Evolutionary conservation across 2,329 filamentous ascomycete genomes (phyloP).

Genomic region (Stachybotrys echinatus): DNA sequence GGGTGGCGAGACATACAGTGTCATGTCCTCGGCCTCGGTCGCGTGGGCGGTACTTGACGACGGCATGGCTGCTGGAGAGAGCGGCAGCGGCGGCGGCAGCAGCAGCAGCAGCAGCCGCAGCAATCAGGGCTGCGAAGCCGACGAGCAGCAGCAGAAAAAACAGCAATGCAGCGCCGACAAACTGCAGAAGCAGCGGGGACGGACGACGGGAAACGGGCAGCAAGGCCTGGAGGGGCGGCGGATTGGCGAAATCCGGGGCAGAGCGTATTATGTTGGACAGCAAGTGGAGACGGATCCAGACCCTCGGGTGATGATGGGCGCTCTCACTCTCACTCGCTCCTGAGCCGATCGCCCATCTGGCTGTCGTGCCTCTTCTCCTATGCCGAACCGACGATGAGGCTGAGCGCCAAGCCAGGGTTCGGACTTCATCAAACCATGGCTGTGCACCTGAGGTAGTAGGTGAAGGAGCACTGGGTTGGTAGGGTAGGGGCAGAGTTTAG

Average conservation of each 20-base stretch:
- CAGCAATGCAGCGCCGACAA: neutral
- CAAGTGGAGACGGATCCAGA: neutral
- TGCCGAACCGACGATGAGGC: too few relatives aligned
- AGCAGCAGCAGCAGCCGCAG: neutral
- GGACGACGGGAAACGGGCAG: neutral
- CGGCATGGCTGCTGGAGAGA: neutral
- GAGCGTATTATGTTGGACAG: neutral
- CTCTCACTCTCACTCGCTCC: too few relatives aligned
- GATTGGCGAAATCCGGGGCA: neutral
- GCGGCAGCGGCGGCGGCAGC: neutral
- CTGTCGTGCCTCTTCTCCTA: too few relatives aligned
- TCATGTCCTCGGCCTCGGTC: neutral
- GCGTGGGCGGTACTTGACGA: neutral
- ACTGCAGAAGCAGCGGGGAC: neutral
- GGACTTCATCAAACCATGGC: too few relatives aligned
- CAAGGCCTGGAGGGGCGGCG: neutral
- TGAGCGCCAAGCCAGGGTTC: too few relatives aligned
- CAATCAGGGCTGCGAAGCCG: neutral
- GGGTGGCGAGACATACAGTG: neutral
- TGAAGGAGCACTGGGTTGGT: too few relatives aligned
- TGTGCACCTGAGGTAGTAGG: too few relatives aligned
- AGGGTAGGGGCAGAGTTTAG: too few relatives aligned
- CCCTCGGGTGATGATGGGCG: too few relatives aligned
- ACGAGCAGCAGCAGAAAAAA: neutral
- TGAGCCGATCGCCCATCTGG: neutral